Conservation (phyloP, 345 rosid genomes). For the Citrus maxima region DNA sequence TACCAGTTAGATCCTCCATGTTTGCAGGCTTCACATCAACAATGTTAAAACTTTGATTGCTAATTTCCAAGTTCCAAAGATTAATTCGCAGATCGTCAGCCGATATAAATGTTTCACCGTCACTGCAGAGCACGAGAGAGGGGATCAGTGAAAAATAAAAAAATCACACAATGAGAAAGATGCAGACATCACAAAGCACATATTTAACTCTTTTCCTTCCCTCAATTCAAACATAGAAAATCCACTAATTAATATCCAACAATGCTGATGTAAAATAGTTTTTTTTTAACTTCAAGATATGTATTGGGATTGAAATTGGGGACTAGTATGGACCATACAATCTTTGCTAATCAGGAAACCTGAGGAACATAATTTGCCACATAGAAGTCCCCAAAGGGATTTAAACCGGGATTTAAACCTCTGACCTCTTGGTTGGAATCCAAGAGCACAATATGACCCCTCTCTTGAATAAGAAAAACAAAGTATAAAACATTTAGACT, state of each 20-base stretch:
- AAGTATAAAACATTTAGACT: not conserved
- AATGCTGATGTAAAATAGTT: not conserved
- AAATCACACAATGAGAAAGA: not conserved
- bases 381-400: not conserved
- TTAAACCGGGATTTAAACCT: not conserved
- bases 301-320: not conserved
- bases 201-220: not conserved
- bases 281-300: not conserved
- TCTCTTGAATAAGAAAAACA: not conserved
- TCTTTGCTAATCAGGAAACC: not conserved
- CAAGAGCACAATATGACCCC: not conserved
- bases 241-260: not conserved
- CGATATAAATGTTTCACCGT: slow-evolving; percentile 93
- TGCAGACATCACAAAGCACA: not conserved
- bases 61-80: slow-evolving; percentile 98
- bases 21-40: slow-evolving; percentile 97
- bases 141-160: not conserved
- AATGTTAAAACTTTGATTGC: slow-evolving; percentile 93
- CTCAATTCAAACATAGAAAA: not conserved
- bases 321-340: not conserved
- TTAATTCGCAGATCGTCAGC: slow-evolving; percentile 97
- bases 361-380: not conserved
- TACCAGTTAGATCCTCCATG: slow-evolving; percentile 99
- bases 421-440: not conserved
- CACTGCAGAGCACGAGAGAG: slow-evolving; percentile 40